Evolutionary conservation across 257 asterid species (phyloP).

Genomic region (Solanum lycopersicoides): DNA sequence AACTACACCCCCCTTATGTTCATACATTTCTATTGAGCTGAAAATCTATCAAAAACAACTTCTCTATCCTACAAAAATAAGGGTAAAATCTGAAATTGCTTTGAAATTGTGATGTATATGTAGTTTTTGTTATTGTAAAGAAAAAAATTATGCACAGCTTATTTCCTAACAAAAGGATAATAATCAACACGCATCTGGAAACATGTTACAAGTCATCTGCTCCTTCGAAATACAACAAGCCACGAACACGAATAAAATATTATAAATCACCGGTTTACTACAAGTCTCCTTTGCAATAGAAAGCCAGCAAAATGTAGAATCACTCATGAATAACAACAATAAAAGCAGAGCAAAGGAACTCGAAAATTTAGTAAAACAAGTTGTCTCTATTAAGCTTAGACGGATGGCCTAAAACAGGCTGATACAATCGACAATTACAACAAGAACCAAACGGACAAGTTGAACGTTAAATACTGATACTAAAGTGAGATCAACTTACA

Average conservation of each 20-base stretch:
- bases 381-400: neutral
- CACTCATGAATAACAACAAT: neutral
- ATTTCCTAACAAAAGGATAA: no score
- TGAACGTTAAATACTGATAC: neutral
- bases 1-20: no score
- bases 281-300: neutral
- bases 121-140: neutral
- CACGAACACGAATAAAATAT: neutral
- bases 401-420: neutral
- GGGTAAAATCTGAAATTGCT: neutral
- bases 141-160: neutral
- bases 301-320: neutral
- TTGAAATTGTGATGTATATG: neutral
- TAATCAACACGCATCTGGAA: no score
- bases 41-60: no score
- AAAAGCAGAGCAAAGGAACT: neutral
- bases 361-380: neutral
- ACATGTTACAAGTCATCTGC: neutral
- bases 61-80: no score
- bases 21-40: no score
- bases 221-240: neutral
- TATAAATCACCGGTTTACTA: neutral
- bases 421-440: neutral
- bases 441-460: neutral
- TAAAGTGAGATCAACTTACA: neutral